Evolutionary conservation across 139 green algal genomes (phyloP), one percentile per base, ranked within the genome.

Genomic region (Spirogloea muscicola): DNA sequence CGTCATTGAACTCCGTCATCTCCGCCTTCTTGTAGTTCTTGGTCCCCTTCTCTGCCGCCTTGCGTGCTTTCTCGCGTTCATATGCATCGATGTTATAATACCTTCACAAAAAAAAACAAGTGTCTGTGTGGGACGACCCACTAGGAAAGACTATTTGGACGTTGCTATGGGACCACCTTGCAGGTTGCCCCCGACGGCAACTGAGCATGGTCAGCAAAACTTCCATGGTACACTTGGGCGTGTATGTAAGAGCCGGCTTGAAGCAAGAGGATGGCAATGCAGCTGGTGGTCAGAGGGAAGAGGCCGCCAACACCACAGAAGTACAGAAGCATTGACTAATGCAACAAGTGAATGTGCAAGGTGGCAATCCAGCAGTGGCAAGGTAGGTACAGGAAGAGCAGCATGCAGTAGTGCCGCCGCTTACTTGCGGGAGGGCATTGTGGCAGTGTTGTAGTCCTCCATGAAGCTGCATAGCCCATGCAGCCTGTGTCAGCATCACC

Each of bases 401-500:
- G n/a, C n/a, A n/a, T n/a, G n/a, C n/a, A n/a, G n/a, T n/a, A n/a
- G n/a, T n/a, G n/a, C 57, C 44, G 6, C 33, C 6, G 39, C 64
- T 80, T 51, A 81, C 63, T 81, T 81, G 7, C 61, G 68, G 37
- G 41, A 71, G 13, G 74, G 74, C 10, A 81, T 43, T 34, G 65
- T 81, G 51, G 43, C 66, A 21, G 74, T 81, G 74, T 81, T 81
- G 65, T 76, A 77, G 64, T 81, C 74, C 39, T 81, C 74, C 74
- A 81, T 81, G 44, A 63, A 79, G n/a, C n/a, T n/a, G n/a, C n/a
- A n/a, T n/a, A 25, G 10, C 52, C 21, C 16, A 10, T 25, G 29
- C 52, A 10, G 29, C 52, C 7, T 25, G 10, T 13, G 7, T 62
- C 6, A 25, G 52, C 13, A 62, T 21, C 10, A 25, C 33, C 52